These are phyloP conservation scores for Myochromella boudieri DNA, from an alignment of 768 basidiomycete genomes.

Conservation along the genomic window DNA sequence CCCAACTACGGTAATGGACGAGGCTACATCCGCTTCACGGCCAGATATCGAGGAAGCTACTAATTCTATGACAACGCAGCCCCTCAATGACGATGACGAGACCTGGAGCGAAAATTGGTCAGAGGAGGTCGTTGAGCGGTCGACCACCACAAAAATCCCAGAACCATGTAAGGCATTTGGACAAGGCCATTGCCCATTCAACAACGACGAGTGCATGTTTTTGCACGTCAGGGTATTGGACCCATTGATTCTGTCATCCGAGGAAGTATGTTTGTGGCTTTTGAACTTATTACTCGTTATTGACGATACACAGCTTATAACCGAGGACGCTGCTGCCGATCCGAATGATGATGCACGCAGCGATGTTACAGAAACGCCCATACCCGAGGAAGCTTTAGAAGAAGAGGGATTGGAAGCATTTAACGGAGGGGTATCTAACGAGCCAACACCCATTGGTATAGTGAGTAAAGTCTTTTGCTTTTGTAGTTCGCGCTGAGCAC, in stretches of 20 bases:
- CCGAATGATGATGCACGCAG: background rate
- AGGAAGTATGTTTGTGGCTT: constrained; percentile 1
- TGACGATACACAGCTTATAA: background rate
- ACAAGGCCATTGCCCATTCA: constrained; percentile 32
- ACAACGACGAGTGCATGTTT: constrained; percentile 28
- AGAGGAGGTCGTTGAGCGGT: constrained; percentile 8
- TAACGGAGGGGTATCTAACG: too few relatives aligned
- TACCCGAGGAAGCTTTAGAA: background rate
- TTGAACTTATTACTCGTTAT: background rate
- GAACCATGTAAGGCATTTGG: constrained; percentile 33
- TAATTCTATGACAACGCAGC: too few relatives aligned
- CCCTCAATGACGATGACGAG: constrained; percentile 16
- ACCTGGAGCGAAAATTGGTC: constrained; percentile 18
- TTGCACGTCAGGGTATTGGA: constrained; percentile 30
- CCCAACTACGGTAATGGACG: too few relatives aligned
- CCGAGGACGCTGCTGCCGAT: background rate
- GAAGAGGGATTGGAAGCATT: too few relatives aligned
- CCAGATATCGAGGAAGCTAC: too few relatives aligned
- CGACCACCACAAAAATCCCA: constrained; percentile 15
- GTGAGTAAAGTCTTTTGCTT: background rate
- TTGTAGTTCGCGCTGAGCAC: background rate
- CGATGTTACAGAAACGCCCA: background rate
- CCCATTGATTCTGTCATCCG: constrained; percentile 8
- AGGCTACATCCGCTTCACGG: too few relatives aligned
- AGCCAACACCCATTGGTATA: background rate